phyloP scores from a whole-genome alignment of 176 grass and related monocot species.

The Oryza meridionalis region DNA sequence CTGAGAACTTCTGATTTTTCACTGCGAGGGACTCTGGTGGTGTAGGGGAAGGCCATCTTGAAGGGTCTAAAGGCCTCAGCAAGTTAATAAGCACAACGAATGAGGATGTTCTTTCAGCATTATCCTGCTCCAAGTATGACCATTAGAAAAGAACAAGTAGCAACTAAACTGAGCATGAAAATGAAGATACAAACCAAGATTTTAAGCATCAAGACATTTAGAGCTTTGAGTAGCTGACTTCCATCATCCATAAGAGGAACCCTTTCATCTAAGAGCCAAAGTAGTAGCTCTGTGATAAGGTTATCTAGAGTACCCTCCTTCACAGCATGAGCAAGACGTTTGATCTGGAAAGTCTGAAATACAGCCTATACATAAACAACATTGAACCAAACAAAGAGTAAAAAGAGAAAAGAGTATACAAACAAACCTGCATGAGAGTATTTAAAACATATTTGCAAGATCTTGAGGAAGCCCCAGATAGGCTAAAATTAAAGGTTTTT shows the following conservation, averaged over 20 bases:
- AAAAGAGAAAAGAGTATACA: background rate
- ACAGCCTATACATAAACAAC: conserved; percentile 24
- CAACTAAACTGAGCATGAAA: conserved; percentile 6
- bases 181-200: conserved; percentile 69
- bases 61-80: conserved; percentile 85
- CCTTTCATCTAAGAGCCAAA: conserved; percentile 99
- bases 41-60: conserved; percentile 81
- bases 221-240: conserved; percentile 92
- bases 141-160: conserved; percentile 38
- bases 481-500: conserved; percentile 93
- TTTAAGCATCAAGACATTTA: conserved; percentile 99
- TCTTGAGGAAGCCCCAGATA: conserved; percentile 96
- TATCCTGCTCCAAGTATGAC: conserved; percentile 70
- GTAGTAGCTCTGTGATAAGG: conserved; percentile 95
- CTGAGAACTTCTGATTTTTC: conserved; percentile 97
- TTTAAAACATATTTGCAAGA: conserved; percentile 99
- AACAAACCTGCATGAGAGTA: conserved; percentile 95
- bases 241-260: conserved; percentile 99
- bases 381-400: conserved; percentile 19
- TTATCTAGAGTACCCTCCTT: conserved; percentile 92
- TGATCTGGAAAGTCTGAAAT: conserved; percentile 88
- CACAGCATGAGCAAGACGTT: conserved; percentile 89
- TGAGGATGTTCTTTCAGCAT: conserved; percentile 94
- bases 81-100: conserved; percentile 93
- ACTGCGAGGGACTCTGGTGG: conserved; percentile 63